Percentiles rank a stretch among this genome's conserved stretches.
Evolutionary conservation across 441 rosid species (phyloP).

Genomic region (Eutrema salsugineum): DNA sequence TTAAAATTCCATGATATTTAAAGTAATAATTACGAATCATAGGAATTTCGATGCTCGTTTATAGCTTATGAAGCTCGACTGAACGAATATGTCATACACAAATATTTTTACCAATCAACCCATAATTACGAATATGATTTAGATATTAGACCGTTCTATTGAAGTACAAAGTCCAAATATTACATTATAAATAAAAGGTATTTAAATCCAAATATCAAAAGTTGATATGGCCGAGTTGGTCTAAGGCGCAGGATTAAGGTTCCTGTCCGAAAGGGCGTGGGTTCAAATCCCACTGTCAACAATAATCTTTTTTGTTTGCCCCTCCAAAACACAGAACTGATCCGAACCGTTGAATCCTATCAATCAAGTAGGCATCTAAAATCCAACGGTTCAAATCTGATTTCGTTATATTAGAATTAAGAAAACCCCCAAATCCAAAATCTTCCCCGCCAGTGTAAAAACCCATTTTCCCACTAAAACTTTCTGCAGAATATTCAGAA

Average conservation of each 20-base stretch:
- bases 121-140: no score
- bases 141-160: no score
- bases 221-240: constrained; percentile 99
- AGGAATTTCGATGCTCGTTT: no score
- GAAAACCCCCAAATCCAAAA: no score
- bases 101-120: no score
- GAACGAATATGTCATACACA: no score
- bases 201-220: not conserved
- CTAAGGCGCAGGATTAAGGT: constrained; percentile 99
- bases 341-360: not conserved
- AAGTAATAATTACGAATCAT: no score
- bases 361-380: not conserved
- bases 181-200: no score
- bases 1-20: no score
- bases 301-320: not conserved
- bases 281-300: constrained; percentile 98
- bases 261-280: constrained; percentile 99
- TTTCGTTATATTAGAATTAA: no score
- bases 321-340: not conserved
- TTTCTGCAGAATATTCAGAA: not conserved
- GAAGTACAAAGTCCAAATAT: no score
- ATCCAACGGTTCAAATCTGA: not conserved
- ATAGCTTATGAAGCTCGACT: no score
- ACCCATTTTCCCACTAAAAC: not conserved
- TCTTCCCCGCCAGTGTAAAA: not conserved